Conservation (phyloP, 495 filamentous ascomycete genomes). For the Trichodelitschia bisporula region DNA sequence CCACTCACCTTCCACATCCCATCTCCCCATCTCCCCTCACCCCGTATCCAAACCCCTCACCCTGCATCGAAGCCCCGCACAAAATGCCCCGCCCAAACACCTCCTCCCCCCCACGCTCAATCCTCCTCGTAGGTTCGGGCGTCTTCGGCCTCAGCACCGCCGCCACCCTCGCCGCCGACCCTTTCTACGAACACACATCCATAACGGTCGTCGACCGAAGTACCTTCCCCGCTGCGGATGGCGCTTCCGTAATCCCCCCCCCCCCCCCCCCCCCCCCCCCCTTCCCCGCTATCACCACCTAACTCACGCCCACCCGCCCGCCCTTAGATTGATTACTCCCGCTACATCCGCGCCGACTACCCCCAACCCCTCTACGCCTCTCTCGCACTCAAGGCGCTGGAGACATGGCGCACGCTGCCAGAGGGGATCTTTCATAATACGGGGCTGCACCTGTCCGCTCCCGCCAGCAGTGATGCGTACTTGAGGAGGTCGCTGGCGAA, state of each 20-base stretch:
- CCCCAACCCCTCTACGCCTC: conserved; percentile 41
- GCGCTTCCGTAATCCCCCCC: neutral
- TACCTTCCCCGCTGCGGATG: conserved; percentile 12
- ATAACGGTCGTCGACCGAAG: conserved; percentile 13
- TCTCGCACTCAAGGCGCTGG: conserved; percentile 41
- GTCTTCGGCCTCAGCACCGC: conserved; percentile 17
- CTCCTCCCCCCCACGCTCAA: conserved; percentile 8
- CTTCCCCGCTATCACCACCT: neutral
- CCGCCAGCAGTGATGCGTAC: conserved; percentile 29
- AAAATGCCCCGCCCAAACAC: too few relatives aligned
- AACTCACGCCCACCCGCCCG: neutral
- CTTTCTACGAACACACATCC: conserved; percentile 5
- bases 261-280: neutral
- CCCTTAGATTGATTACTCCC: conserved; percentile 14
- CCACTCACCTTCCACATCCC: too few relatives aligned
- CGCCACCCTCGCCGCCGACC: conserved; percentile 7
- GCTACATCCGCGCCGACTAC: conserved; percentile 52
- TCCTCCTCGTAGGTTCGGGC: conserved; percentile 15
- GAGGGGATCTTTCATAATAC: conserved; percentile 28
- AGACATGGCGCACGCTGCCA: conserved; percentile 34
- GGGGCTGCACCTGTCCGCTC: conserved; percentile 34
- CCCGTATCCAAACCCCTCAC: too few relatives aligned
- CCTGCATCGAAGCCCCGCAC: too few relatives aligned
- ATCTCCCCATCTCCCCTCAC: too few relatives aligned
- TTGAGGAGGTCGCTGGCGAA: conserved; percentile 40